Conservation (phyloP, 2,329 filamentous ascomycete genomes). For the Fusarium musae region DNA sequence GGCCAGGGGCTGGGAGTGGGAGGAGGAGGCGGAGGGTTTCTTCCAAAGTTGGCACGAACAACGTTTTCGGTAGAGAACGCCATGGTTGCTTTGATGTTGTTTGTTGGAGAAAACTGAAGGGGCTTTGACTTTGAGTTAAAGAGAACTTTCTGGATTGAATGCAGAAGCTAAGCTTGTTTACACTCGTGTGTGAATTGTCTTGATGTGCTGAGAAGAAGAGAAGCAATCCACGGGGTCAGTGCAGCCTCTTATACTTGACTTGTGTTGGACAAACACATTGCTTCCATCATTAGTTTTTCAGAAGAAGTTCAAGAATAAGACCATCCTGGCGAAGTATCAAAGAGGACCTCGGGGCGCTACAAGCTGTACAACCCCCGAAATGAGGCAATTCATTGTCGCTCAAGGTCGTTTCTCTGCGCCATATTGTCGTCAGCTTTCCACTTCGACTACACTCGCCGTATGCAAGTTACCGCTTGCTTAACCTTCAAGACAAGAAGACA, state of each 20-base stretch:
- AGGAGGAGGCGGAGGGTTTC: conserved; percentile 14
- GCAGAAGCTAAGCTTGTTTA: neutral
- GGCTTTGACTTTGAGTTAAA: neutral
- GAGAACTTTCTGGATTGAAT: neutral
- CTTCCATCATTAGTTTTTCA: no score
- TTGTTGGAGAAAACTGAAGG: neutral
- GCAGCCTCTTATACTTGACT: conserved; percentile 13
- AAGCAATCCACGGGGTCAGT: neutral
- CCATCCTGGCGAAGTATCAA: neutral
- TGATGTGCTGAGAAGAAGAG: neutral
- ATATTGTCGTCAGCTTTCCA: conserved; percentile 24
- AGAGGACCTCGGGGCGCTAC: conserved; percentile 19
- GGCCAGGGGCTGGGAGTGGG: conserved; percentile 20
- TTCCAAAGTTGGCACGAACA: conserved; percentile 1
- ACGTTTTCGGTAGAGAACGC: neutral
- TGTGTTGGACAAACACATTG: neutral
- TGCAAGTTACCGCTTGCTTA: conserved; percentile 14
- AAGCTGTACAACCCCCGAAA: conserved; percentile 3
- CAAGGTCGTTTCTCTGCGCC: conserved; percentile 11
- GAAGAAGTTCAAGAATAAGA: neutral
- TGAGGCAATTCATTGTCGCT: conserved; percentile 24
- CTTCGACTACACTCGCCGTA: neutral
- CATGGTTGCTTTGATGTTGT: conserved; percentile 14
- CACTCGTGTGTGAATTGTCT: neutral
- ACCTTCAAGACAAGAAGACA: neutral